A percentile compares a stretch with the other conserved stretches of the same genome.
Evolutionary conservation across 495 filamentous ascomycete species (phyloP).

Genomic region (Tetracladium setigerum): DNA sequence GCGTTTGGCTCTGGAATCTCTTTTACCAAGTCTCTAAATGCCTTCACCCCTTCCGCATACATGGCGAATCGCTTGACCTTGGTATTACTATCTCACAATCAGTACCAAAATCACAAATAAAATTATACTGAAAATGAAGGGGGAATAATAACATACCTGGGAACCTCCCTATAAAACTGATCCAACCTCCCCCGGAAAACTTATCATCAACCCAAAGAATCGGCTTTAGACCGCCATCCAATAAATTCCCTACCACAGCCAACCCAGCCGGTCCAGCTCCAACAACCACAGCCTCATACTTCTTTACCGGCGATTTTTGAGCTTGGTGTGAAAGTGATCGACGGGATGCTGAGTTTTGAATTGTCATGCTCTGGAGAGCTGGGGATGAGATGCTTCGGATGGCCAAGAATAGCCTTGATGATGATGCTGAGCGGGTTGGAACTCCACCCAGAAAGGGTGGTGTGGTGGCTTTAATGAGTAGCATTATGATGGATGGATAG

Average conservation of each 20-base stretch:
- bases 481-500: no score
- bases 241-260: slow-evolving; percentile 47
- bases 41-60: slow-evolving; percentile 39
- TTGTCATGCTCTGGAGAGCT: no score
- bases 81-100: slow-evolving; percentile 28
- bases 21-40: slow-evolving; percentile 41
- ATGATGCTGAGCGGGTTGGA: no score
- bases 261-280: slow-evolving; percentile 50
- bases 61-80: slow-evolving; percentile 46
- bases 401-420: no score
- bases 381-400: no score
- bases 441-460: no score
- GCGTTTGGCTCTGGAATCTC: slow-evolving; percentile 40
- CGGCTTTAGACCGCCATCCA: slow-evolving; percentile 39
- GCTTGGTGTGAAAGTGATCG: no score
- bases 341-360: no score
- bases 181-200: slow-evolving; percentile 46
- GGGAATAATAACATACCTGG: slow-evolving; percentile 30
- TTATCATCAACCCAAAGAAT: slow-evolving; percentile 48
- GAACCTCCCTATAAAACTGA: slow-evolving; percentile 48
- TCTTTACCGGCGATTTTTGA: not conserved
- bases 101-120: slow-evolving; percentile 4
- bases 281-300: slow-evolving; percentile 40
- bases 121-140: not conserved
- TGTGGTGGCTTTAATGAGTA: no score